A percentile compares a stretch with the other conserved stretches of the same genome.
These are phyloP conservation scores for Selaginella tamariscina DNA, from an alignment of 75 land plant genomes.

Conservation along the genomic window DNA sequence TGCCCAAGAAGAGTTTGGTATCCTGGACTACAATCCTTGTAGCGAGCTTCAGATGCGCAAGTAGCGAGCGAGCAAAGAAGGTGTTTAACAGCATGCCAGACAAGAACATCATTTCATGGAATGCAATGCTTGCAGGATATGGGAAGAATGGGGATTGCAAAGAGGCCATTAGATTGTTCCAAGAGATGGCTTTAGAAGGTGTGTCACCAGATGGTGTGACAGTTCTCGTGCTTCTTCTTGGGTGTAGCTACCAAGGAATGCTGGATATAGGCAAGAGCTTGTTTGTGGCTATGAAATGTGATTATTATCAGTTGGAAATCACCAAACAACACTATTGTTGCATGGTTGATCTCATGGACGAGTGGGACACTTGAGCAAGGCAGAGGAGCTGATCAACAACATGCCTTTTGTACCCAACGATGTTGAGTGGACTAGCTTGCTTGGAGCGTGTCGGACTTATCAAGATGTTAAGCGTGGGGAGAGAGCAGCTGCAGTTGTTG, in stretches of 20 bases:
- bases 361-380: constrained; percentile 40
- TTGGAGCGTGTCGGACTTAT: background rate
- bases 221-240: constrained; percentile 45
- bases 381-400: constrained; percentile 39
- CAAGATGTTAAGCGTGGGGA: background rate
- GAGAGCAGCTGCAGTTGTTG: background rate
- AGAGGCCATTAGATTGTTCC: constrained; percentile 33
- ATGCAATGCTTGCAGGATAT: constrained; percentile 41
- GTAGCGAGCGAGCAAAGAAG: too few relatives aligned
- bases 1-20: too few relatives aligned
- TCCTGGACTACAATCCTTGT: too few relatives aligned
- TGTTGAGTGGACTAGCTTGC: constrained; percentile 30
- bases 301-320: constrained; percentile 28
- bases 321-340: constrained; percentile 44
- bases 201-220: constrained; percentile 43
- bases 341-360: constrained; percentile 72
- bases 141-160: constrained; percentile 28
- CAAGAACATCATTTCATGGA: constrained; percentile 45
- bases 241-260: constrained; percentile 49
- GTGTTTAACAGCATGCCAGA: too few relatives aligned
- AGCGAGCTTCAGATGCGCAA: too few relatives aligned
- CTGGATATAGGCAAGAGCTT: constrained; percentile 33
- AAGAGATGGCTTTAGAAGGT: constrained; percentile 30
- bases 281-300: constrained; percentile 26
- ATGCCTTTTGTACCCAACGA: constrained; percentile 57